phyloP scores from a whole-genome alignment of 805 yeast species.

The Pichia deserticola region DNA sequence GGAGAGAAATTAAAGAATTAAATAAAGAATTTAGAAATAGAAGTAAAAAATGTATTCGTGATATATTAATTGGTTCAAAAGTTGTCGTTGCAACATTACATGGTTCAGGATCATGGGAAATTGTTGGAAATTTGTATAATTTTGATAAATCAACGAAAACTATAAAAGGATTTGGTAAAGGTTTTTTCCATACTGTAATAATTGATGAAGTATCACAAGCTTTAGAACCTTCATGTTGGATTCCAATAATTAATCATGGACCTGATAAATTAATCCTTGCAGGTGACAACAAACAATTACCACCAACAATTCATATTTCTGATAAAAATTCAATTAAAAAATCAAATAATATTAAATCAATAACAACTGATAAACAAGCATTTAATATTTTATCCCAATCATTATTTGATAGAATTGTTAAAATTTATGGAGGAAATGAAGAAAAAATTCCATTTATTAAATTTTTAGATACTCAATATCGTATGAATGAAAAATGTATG shows the following conservation, averaged over 20 bases:
- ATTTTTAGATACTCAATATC: slow-evolving; percentile 69
- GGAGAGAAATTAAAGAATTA: slow-evolving; percentile 59
- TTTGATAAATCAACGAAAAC: slow-evolving; percentile 15
- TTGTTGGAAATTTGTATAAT: slow-evolving; percentile 40
- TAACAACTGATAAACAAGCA: slow-evolving; percentile 24
- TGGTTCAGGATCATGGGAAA: slow-evolving; percentile 72
- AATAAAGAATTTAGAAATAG: slow-evolving; percentile 63
- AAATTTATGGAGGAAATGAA: slow-evolving; percentile 37
- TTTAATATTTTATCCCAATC: slow-evolving; percentile 52
- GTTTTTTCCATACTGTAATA: slow-evolving; percentile 66
- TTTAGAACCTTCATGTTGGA: slow-evolving; percentile 94
- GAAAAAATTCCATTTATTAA: slow-evolving; percentile 31
- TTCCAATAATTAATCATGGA: slow-evolving; percentile 69
- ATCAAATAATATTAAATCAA: slow-evolving; percentile 26
- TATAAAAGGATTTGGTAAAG: slow-evolving; percentile 6
- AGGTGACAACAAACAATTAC: slow-evolving; percentile 88
- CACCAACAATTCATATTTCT: slow-evolving; percentile 69
- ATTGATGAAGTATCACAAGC: slow-evolving; percentile 96
- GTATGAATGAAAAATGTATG: slow-evolving; percentile 82
- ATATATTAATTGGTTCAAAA: slow-evolving; percentile 50
- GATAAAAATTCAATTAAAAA: background rate
- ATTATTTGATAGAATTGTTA: slow-evolving; percentile 70
- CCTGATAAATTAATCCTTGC: slow-evolving; percentile 65
- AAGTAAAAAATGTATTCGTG: slow-evolving; percentile 55
- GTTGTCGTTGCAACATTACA: slow-evolving; percentile 82